Evolutionary conservation across 371 early-diverging fungal genomes (phyloP), one percentile per base, ranked within the genome.

Genomic region (Coemansia sp.): DNA sequence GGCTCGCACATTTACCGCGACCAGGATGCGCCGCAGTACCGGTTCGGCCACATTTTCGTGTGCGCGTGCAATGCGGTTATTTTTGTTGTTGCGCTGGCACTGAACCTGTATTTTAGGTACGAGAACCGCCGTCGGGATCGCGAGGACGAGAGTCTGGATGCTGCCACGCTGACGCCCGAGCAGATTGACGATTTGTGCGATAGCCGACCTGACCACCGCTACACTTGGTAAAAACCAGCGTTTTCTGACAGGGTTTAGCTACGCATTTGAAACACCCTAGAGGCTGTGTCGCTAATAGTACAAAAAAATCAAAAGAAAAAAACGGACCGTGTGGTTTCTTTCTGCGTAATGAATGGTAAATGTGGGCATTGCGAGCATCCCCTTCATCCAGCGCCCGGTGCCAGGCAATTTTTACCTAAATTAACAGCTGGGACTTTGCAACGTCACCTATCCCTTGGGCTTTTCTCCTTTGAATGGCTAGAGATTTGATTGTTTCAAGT

Each of bases 1-100:
- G 79, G 80, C 2, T 66, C 80, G 42, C 78, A 79, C 39, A 69
- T 79, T 30, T 79, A 79, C 41, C 64, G 78, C 34, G 50, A 51
- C 26, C 38, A 51, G 16, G 79, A 78, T 14, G 55, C 45, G 2
- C 79, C 79, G 12, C 63, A 56, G 48, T 79, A 67, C 43, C 65
- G 71, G 20, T 65, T 64, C 16, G 80, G 79, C 33, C 79, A 79
- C 34, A 54, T 79, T 3, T 80, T 77, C 39, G 63, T 63, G 3
- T 63, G 72, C 40, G 50, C 55, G 0, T 72, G 72, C 42, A 76
- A 76, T 41, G 76, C 65, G 5, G 11, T 76, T 2, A 61, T 62
- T 14, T 65, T 72, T 12, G 8, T 69, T 1, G 31, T 66, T 5
- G 64, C 78, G 16, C 45, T 75, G 11, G 16, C 49, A 0, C 52